Conservation (phyloP, 371 early-diverging fungal genomes). For the Mucor plumbeus region DNA sequence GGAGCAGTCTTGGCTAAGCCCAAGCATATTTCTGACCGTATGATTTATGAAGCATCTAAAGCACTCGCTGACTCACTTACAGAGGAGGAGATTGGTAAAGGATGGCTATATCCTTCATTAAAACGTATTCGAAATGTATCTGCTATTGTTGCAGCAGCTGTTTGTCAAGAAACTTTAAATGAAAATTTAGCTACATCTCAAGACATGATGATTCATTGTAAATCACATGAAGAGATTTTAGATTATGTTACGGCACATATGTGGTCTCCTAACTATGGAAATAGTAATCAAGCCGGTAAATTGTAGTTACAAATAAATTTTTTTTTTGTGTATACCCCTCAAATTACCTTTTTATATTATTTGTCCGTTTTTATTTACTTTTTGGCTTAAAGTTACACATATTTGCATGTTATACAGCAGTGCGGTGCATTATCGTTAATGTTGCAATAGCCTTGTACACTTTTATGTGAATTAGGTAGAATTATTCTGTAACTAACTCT, state of each 20-base stretch:
- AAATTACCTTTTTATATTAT: neutral
- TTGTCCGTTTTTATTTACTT: neutral
- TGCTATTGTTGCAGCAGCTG: conserved; percentile 77
- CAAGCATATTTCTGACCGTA: conserved; percentile 68
- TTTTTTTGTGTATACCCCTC: neutral
- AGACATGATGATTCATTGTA: neutral
- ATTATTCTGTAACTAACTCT: too few relatives aligned
- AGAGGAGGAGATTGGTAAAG: conserved; percentile 64
- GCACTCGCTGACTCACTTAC: conserved; percentile 83
- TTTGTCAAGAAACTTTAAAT: conserved; percentile 65
- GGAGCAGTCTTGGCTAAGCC: conserved; percentile 79
- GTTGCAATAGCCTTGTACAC: neutral
- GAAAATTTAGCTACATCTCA: conserved; percentile 52
- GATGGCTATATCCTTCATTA: conserved; percentile 83
- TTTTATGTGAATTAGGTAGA: too few relatives aligned
- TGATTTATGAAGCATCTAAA: conserved; percentile 83
- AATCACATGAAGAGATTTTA: conserved; percentile 10
- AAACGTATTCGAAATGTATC: conserved; percentile 86
- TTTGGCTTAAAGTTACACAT: conserved; percentile 1
- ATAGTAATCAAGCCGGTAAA: conserved; percentile 1
- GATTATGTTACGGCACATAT: conserved; percentile 28
- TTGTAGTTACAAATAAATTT: neutral
- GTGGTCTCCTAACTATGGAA: conserved; percentile 29
- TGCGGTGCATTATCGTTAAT: neutral
- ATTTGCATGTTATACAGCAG: neutral